Percentiles rank a stretch among this genome's conserved stretches.
phyloP scores from a whole-genome alignment of 257 asterid species.

The Nicotiana tomentosiformis region DNA sequence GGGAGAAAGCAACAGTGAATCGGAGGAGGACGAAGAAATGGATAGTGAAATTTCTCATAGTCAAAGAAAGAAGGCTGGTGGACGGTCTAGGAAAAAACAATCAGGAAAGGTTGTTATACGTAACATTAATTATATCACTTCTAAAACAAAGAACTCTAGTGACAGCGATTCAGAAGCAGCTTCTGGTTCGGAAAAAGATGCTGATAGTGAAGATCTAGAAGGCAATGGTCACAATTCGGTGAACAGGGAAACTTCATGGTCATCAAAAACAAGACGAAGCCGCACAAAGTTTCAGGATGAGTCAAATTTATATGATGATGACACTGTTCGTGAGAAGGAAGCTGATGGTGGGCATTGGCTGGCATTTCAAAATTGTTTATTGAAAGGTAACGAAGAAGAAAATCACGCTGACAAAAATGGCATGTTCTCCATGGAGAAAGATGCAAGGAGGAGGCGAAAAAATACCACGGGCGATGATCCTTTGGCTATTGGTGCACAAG shows the following conservation, averaged over 20 bases:
- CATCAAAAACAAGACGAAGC: slow-evolving; percentile 46
- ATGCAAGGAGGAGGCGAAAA: slow-evolving; percentile 37
- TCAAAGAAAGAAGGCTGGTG: slow-evolving; percentile 35
- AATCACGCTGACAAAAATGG: slow-evolving; percentile 31
- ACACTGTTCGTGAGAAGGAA: slow-evolving; percentile 40
- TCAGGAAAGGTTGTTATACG: slow-evolving; percentile 41
- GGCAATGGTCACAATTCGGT: slow-evolving; percentile 26
- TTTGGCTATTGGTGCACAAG: slow-evolving; percentile 36
- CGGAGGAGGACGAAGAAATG: slow-evolving; percentile 35
- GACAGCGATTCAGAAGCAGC: slow-evolving; percentile 24
- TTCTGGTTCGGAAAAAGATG: slow-evolving; percentile 34
- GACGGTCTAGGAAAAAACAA: slow-evolving; percentile 28
- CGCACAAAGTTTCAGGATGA: slow-evolving; percentile 30
- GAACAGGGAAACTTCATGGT: slow-evolving; percentile 26
- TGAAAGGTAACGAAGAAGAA: slow-evolving; percentile 62
- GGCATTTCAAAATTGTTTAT: slow-evolving; percentile 80
- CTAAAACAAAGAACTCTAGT: slow-evolving; percentile 21
- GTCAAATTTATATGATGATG: slow-evolving; percentile 28
- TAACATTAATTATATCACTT: slow-evolving; percentile 40
- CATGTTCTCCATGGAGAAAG: slow-evolving; percentile 58
- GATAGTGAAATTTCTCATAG: slow-evolving; percentile 43
- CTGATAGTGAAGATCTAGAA: slow-evolving; percentile 35
- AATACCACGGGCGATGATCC: slow-evolving; percentile 42
- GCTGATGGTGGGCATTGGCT: slow-evolving; percentile 67
- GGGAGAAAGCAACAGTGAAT: slow-evolving; percentile 39